phyloP scores from a whole-genome alignment of 164 flowering plant species.

The Tinospora cordifolia region DNA sequence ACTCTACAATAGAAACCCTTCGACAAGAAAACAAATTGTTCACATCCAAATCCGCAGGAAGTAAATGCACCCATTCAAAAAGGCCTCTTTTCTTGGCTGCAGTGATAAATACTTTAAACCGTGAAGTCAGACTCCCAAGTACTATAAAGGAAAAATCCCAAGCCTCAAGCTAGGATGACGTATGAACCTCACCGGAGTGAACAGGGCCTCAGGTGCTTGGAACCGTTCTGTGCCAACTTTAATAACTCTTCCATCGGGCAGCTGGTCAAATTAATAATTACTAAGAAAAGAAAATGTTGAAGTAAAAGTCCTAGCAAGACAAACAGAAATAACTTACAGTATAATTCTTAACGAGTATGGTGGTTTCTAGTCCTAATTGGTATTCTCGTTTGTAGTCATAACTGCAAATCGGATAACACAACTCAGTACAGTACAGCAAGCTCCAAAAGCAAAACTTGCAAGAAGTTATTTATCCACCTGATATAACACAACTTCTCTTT shows the following conservation, averaged over 20 bases:
- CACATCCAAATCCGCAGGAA: background rate
- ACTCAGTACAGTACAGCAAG: background rate
- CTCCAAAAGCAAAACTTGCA: background rate
- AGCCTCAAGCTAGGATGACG: too few relatives aligned
- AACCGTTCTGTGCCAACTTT: constrained; percentile 97
- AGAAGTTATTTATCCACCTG: constrained; percentile 38
- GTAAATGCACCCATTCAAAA: background rate
- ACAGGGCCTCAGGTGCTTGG: constrained; percentile 98
- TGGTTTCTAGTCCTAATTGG: constrained; percentile 93
- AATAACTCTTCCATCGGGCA: constrained; percentile 96
- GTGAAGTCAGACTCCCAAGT: too few relatives aligned
- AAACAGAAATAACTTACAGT: constrained; percentile 54
- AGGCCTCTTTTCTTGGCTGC: too few relatives aligned
- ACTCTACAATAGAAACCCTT: background rate
- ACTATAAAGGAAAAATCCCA: background rate
- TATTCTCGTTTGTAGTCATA: constrained; percentile 96
- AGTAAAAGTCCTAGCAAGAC: background rate
- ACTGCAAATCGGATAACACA: constrained; percentile 38
- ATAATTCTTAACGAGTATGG: constrained; percentile 91
- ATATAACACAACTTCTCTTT: constrained; percentile 97
- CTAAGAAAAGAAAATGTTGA: constrained; percentile 1
- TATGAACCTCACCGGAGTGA: constrained; percentile 82
- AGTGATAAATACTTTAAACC: too few relatives aligned
- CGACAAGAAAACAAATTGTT: background rate
- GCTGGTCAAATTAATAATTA: constrained; percentile 36